Conservation (phyloP, 116 monocot species). For the Iris pallida region DNA sequence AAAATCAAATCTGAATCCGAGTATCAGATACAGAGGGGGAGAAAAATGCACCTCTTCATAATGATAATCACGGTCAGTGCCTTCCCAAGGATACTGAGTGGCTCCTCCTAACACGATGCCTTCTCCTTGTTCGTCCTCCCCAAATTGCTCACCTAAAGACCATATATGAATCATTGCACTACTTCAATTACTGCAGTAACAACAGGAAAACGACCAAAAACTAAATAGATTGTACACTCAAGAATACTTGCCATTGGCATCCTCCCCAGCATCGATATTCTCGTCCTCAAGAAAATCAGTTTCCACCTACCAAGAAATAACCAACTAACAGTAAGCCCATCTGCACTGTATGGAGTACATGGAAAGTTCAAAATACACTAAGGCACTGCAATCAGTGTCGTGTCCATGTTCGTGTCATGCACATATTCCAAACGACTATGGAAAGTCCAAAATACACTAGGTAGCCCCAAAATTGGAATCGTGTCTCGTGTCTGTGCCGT, state of each 20-base stretch:
- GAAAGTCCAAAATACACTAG: no score
- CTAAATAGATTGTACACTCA: neutral
- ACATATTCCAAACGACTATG: no score
- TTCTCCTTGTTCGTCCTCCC: conserved; percentile 74
- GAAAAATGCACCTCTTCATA: conserved; percentile 75
- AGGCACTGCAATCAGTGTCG: no score
- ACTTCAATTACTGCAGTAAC: neutral
- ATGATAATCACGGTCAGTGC: conserved; percentile 77
- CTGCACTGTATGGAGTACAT: no score
- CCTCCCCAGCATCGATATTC: conserved; percentile 49
- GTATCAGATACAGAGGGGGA: no score
- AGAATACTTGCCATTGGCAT: conserved; percentile 33
- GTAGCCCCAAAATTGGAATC: no score
- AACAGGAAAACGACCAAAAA: neutral
- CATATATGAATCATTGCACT: neutral
- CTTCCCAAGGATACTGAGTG: conserved; percentile 73
- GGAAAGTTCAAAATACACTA: no score
- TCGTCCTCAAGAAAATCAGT: conserved; percentile 61
- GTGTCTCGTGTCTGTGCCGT: no score
- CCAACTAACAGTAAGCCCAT: no score
- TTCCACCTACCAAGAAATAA: conserved; percentile 49
- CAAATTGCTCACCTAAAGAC: conserved; percentile 43
- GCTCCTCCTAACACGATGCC: conserved; percentile 46
- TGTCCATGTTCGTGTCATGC: no score
- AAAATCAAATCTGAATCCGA: no score